Evolutionary conservation across 2,329 filamentous ascomycete species (phyloP).

Genomic region (Aschersonia sp.): DNA sequence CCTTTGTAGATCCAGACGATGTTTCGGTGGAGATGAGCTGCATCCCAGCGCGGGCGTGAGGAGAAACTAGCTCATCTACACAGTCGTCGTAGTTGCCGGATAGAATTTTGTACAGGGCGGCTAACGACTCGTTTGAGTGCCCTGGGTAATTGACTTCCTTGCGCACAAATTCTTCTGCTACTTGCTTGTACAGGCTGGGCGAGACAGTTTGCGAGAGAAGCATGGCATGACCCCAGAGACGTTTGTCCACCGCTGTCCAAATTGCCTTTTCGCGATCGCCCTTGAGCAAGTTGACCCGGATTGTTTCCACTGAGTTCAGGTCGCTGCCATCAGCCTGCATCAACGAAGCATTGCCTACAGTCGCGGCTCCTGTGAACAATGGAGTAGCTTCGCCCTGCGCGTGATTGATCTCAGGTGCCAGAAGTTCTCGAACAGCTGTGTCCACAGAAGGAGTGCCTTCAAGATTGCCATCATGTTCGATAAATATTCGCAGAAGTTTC

Average conservation of each 20-base stretch:
- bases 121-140: constrained; percentile 72
- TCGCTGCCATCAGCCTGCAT: constrained; percentile 55
- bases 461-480: constrained; percentile 75
- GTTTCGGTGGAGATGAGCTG: constrained; percentile 74
- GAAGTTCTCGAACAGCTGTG: constrained; percentile 58
- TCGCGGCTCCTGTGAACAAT: constrained; percentile 11
- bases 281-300: constrained; percentile 58
- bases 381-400: constrained; percentile 6
- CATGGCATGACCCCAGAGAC: constrained; percentile 93
- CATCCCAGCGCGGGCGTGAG: constrained; percentile 80
- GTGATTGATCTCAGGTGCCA: constrained; percentile 42
- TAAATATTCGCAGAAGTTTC: constrained; percentile 68
- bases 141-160: constrained; percentile 80
- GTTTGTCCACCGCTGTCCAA: constrained; percentile 84
- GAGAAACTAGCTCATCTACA: constrained; percentile 87
- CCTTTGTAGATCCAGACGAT: constrained; percentile 45
- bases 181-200: constrained; percentile 76
- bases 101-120: constrained; percentile 84
- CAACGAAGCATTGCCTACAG: constrained; percentile 13
- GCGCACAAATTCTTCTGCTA: constrained; percentile 87
- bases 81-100: constrained; percentile 91
- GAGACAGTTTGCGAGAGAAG: constrained; percentile 70
- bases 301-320: constrained; percentile 50
- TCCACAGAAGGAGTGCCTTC: constrained; percentile 61
- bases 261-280: constrained; percentile 85